Base-by-base conservation (phyloP, 306 rosid genomes). In the Dicorynia guianensis region DNA sequence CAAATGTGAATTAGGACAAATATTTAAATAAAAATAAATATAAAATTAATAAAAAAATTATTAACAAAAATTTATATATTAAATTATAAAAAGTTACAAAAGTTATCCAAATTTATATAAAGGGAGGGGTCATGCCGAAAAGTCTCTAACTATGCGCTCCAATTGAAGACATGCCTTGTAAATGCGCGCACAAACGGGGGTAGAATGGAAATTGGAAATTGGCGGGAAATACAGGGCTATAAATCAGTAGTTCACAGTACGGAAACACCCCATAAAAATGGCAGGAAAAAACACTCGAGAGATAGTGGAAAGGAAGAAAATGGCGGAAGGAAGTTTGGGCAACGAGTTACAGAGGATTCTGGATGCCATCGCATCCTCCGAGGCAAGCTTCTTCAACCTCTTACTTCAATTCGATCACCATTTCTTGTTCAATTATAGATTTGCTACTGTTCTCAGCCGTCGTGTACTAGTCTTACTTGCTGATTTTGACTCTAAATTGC, bases 351-450 rank as follows among this genome's bases (percentile, higher is more conserved):
- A 81, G 80, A 73, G 79, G 61, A 63, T 90, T 7, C 63, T 89
- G 19, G 87, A 84, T 34, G 88, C 93, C 76, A 86, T 95, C 72
- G 81, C 79, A 71, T 88, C 93, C 63, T 90, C 97, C 6, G 97
- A 92, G 85, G 97, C 84, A 87, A 87, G 87, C 44, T 44, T 20
- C 25, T 39, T 68, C 63, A 12, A 18, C 50, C 49, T 59, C 7
- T 17, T n/a, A 34, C 54, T 58, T 55, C 50, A 17, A 30, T 36
- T 57, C 38, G 6, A 20, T 15, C 43, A 7, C 33, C 11, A 19
- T 71, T 78, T 67, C 72, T 6, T 40, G 11, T 77, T 58, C 64
- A 3, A 65, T 36, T 43, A 18, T 42, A 47, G 30, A 0, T 60
- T 8, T n/a, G 1, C 69, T 63, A 50, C 30, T 30, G 39, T 40